A percentile compares a stretch with the other conserved stretches of the same genome.
Conservation (phyloP, 805 yeast species). For the Isabelozyma heimii region DNA sequence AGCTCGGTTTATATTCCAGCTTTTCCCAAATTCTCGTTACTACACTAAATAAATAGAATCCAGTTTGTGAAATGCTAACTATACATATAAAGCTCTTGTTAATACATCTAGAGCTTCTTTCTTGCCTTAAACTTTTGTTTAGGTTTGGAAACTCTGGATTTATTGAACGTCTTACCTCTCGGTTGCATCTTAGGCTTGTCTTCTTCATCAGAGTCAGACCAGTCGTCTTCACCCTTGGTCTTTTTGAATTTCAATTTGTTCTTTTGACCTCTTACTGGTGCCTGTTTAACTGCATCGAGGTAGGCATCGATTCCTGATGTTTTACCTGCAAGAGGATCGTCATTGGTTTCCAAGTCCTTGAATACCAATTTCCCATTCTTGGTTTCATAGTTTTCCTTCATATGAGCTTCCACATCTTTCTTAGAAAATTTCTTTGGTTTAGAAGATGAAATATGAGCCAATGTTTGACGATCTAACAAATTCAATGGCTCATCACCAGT, state of each 20-base stretch:
- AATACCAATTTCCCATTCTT: conserved; percentile 70
- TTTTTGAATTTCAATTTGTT: conserved; percentile 86
- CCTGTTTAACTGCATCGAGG: conserved; percentile 88
- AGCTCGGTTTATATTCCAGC: too few relatives aligned
- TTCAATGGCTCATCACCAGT: conserved; percentile 79
- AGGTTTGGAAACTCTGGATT: conserved; percentile 31
- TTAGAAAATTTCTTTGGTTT: conserved; percentile 64
- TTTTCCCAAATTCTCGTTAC: too few relatives aligned
- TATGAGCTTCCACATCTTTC: conserved; percentile 33
- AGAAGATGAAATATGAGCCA: conserved; percentile 86
- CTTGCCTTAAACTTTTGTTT: conserved; percentile 55
- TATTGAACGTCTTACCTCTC: conserved; percentile 12
- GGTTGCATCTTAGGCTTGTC: conserved; percentile 9
- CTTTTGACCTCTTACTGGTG: conserved; percentile 91
- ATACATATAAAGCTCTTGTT: too few relatives aligned
- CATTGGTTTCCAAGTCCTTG: conserved; percentile 44
- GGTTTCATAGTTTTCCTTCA: conserved; percentile 44
- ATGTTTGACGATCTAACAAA: conserved; percentile 77
- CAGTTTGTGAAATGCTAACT: too few relatives aligned
- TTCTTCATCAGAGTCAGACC: conserved; percentile 45
- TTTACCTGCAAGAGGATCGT: conserved; percentile 44
- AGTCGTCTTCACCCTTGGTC: conserved; percentile 48
- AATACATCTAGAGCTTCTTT: conserved; percentile 47
- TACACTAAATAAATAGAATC: too few relatives aligned
- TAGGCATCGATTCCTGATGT: conserved; percentile 81